Percentiles rank a stretch among this genome's conserved stretches.
These are phyloP conservation scores for Eimeria mitis DNA, from an alignment of 169 alveolate genomes.

Conservation along the genomic window DNA sequence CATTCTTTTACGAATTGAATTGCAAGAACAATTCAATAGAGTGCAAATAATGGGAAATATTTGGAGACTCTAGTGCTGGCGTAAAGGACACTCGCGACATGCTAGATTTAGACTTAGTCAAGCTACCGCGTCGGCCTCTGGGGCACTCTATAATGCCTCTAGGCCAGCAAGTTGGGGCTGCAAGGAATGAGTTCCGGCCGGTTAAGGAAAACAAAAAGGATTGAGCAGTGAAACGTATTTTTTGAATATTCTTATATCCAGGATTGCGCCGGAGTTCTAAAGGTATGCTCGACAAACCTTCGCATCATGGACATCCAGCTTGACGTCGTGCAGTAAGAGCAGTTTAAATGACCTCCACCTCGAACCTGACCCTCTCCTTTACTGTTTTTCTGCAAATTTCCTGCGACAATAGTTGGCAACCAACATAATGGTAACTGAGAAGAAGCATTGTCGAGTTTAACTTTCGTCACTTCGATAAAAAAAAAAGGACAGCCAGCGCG, in stretches of 20 bases:
- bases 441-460: not conserved
- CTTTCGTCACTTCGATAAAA: not conserved
- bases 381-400: not conserved
- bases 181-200: not conserved
- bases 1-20: no score
- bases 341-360: not conserved
- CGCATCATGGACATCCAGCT: not conserved
- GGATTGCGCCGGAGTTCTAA: not conserved
- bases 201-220: not conserved
- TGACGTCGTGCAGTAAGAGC: not conserved
- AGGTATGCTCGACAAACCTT: not conserved
- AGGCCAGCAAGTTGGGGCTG: slow-evolving; percentile 3
- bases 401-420: not conserved
- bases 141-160: not conserved
- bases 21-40: not conserved
- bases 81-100: not conserved
- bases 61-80: not conserved
- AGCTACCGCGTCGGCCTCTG: not conserved
- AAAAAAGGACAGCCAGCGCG: not conserved
- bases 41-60: not conserved
- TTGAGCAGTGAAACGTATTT: not conserved
- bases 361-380: not conserved
- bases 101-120: not conserved
- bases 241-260: not conserved
- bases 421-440: no score